Base-by-base conservation (phyloP, 257 asterid species). In the Plantago ovata region DNA sequence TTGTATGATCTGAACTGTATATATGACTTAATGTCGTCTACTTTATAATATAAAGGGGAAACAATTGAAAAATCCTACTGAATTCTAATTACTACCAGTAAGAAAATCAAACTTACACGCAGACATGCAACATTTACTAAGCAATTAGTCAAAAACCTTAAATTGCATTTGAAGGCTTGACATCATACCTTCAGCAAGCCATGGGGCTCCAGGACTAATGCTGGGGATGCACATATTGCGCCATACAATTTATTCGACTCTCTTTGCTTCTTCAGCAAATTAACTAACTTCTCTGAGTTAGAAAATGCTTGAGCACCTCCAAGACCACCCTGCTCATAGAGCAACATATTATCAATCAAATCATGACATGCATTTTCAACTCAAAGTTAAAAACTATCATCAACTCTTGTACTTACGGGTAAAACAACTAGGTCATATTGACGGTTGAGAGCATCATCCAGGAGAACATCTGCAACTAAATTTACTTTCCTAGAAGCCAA, bases 161-260 rank as follows among this genome's bases (percentile, higher is more conserved):
- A 24, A 14, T 4, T 62, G 50, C 53, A 2, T 55, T 28, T 9
- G 1, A 46, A 39, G 21, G 69, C 24, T 42, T 10, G 40, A 54
- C 32, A 38, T 21, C 9, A 53, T 81, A 88, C 98, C 91, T 80
- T 80, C 70, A 88, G 84, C 69, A 92, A 74, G 55, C 95, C 96
- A 45, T 92, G 90, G 69, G 86, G 91, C 72, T 85, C 96, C 10
- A 92, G 74, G 60, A 84, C 95, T 59, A 92, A 62, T 61, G 96
- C 96, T 48, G 98, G 98, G 46, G 98, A 92, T 21, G 98, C 98
- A 75, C 98, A 88, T 33, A 92, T 85, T 58, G 95, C 96, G 68
- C 95, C 98, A 53, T 88, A 75, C 1, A 84, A 73, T 68, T 73
- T 88, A 58, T 75, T 76, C 24, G 91, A 72, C 58, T 79, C 95